Base-by-base conservation (phyloP, 805 yeast species). In the Nakazawaea pomicola region DNA sequence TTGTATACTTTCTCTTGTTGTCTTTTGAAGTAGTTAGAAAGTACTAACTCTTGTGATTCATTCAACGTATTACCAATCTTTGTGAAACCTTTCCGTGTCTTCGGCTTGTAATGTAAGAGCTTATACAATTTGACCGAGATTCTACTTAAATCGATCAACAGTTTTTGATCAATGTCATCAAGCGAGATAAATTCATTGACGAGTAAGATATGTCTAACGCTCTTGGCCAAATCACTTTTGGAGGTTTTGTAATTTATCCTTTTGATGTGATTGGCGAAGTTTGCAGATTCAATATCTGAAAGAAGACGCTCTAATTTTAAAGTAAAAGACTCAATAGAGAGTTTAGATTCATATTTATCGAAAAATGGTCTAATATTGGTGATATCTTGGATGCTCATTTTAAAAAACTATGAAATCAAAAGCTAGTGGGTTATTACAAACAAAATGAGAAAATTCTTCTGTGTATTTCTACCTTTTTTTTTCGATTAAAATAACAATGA, bases 291-390 rank as follows among this genome's bases (percentile, higher is more conserved):
- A 14, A 38, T 6, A n/a, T 32, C 37, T 8, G 25, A 12, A 10
- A 9, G 7, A 6, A 38, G 8, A 19, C 33, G 3, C 7, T 32
- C 11, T 9, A 38, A 20, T 20, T 38, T 38, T 10, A 25, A 14
- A 6, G 4, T 11, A 11, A 38, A 38, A 4, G n/a, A 9, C 9
- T 31, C 25, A 12, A 38, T 10, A 32, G 24, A 9, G 4, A 38
- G 25, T 8, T 19, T 24, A 18, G 23, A 18, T 12, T 38, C 31
- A 19, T 38, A 14, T 32, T 38, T 38, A 10, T 8, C 10, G 29
- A 38, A 38, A 12, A 38, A 38, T 18, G 42, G 42, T 18, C 16
- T 32, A 4, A 38, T 25, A 25, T 15, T 12, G 10, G 19, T 6
- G 16, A 38, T 27, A 16, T 38, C 42, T 16, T n/a, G 17, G 2